These are phyloP conservation scores for Cyamopsis tetragonoloba DNA, from an alignment of 306 rosid genomes.

Conservation along the genomic window DNA sequence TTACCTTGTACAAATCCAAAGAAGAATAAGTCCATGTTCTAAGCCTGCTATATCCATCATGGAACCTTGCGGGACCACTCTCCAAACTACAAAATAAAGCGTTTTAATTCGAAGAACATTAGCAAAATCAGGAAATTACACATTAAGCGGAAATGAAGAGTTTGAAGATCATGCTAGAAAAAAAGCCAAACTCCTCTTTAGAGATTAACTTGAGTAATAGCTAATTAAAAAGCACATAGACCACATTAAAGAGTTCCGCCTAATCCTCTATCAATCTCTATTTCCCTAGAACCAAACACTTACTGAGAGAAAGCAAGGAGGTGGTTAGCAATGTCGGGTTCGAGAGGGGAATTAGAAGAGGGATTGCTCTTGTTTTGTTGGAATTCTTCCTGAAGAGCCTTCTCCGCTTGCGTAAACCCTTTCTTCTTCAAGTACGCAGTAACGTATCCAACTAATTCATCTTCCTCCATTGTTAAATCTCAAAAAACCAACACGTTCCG, in stretches of 20 bases:
- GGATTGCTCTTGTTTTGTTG: constrained; percentile 38
- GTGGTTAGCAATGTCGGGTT: constrained; percentile 62
- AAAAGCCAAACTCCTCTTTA: too few species aligned
- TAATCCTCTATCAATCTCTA: too few species aligned
- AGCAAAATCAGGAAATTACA: neutral
- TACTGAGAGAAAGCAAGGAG: constrained; percentile 65
- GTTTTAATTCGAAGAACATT: neutral
- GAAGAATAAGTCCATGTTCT: constrained; percentile 85
- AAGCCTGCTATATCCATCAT: constrained; percentile 77
- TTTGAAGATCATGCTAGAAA: too few species aligned
- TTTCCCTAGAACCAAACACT: too few species aligned
- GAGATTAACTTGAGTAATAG: too few species aligned
- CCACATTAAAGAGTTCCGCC: too few species aligned
- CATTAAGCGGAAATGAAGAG: too few species aligned
- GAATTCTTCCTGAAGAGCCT: constrained; percentile 66
- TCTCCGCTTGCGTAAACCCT: constrained; percentile 70
- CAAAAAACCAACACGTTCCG: too few species aligned
- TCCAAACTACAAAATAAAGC: constrained; percentile 46
- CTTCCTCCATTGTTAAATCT: constrained; percentile 56
- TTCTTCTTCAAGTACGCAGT: constrained; percentile 58
- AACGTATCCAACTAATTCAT: constrained; percentile 54
- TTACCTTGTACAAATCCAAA: constrained; percentile 79
- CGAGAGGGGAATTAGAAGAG: constrained; percentile 37
- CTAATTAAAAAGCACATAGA: too few species aligned
- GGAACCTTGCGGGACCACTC: constrained; percentile 71